phyloP scores from a whole-genome alignment of 495 filamentous ascomycete genomes.

The Hypoxylon crocopeplum region DNA sequence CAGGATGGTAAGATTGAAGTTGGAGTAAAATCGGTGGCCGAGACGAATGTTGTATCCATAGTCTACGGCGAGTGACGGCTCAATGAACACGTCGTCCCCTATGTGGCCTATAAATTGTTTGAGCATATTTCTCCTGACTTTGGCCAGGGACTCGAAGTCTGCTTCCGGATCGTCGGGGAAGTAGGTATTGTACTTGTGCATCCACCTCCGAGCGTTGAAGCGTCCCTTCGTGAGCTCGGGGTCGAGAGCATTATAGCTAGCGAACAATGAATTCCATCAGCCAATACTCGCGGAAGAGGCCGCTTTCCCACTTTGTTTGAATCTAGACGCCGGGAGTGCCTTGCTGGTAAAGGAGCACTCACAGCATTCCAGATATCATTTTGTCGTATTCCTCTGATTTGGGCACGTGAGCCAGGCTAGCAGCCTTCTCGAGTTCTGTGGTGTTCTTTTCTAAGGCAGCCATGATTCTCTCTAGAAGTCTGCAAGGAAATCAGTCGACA shows the following conservation, averaged over 20 bases:
- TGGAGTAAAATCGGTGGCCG: conserved; percentile 70
- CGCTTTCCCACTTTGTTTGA: neutral
- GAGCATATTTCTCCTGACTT: conserved; percentile 46
- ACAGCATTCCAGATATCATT: conserved; percentile 65
- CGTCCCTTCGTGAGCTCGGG: conserved; percentile 51
- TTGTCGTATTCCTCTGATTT: conserved; percentile 60
- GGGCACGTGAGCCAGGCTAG: conserved; percentile 47
- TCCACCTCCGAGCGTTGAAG: conserved; percentile 53
- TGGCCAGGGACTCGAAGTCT: conserved; percentile 45
- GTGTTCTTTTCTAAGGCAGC: conserved; percentile 53
- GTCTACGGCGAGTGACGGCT: conserved; percentile 60
- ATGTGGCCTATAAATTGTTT: conserved; percentile 52
- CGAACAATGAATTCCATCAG: neutral
- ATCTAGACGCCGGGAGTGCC: neutral
- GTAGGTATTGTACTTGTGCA: conserved; percentile 57
- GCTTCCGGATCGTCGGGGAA: conserved; percentile 50
- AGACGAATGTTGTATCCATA: conserved; percentile 63
- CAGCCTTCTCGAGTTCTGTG: conserved; percentile 54
- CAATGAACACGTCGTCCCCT: conserved; percentile 55
- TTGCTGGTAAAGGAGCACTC: conserved; percentile 12
- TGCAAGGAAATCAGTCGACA: neutral
- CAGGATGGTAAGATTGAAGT: conserved; percentile 75
- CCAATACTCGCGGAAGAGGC: neutral
- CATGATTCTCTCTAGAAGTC: conserved; percentile 26
- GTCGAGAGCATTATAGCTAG: conserved; percentile 50